Evolutionary conservation across 2,329 filamentous ascomycete genomes (phyloP).

Genomic region (Aspergillus costaricaensis): DNA sequence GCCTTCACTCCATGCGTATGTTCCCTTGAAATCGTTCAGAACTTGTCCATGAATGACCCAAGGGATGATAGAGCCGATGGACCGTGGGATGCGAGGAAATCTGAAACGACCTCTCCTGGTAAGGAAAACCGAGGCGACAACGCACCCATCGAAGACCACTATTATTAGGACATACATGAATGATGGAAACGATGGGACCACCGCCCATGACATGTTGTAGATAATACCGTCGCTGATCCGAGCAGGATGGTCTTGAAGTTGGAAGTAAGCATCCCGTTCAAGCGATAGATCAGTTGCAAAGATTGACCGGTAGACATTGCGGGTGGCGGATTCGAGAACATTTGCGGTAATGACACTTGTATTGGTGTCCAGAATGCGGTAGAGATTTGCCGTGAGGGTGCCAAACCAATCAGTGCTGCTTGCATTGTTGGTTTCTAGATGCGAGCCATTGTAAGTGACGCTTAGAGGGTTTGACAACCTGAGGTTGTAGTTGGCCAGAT

Average conservation of each 20-base stretch:
- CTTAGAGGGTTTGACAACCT: conserved; percentile 6
- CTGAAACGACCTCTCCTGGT: conserved; percentile 15
- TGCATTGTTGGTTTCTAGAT: neutral
- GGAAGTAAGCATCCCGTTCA: conserved; percentile 18
- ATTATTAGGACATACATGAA: conserved; percentile 22
- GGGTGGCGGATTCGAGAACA: conserved; percentile 10
- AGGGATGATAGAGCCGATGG: conserved; percentile 22
- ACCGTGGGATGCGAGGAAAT: conserved; percentile 21
- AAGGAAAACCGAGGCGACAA: conserved; percentile 22
- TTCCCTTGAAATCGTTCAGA: conserved; percentile 17
- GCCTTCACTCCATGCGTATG: conserved; percentile 10
- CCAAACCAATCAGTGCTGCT: conserved; percentile 14
- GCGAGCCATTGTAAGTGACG: neutral
- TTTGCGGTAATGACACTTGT: neutral
- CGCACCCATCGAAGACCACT: conserved; percentile 20
- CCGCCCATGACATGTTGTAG: conserved; percentile 14
- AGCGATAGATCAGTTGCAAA: conserved; percentile 22
- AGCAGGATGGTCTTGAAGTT: neutral
- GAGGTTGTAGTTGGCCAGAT: conserved; percentile 17
- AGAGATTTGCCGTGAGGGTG: conserved; percentile 15
- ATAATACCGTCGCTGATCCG: conserved; percentile 5
- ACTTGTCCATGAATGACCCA: conserved; percentile 20
- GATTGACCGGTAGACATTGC: conserved; percentile 18
- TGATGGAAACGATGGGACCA: conserved; percentile 18
- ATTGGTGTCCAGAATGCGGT: conserved; percentile 9